A percentile compares a stretch with the other conserved stretches of the same genome.
These are phyloP conservation scores for Arthrobotrys iridis DNA, from an alignment of 2,329 filamentous ascomycete species.

Conservation along the genomic window DNA sequence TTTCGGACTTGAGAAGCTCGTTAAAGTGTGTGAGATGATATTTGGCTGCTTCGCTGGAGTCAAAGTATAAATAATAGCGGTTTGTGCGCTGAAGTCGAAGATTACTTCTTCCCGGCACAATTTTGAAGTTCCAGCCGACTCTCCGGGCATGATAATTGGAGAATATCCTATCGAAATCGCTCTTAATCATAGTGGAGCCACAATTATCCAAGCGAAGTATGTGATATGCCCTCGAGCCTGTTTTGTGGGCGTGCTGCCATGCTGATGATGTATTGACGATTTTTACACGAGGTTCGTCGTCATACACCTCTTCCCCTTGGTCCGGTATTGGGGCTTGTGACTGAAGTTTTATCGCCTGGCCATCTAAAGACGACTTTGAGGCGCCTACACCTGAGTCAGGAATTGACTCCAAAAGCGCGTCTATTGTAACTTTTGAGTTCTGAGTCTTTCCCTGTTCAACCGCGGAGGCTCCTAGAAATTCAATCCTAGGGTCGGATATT, in stretches of 20 bases:
- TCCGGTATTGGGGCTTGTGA: neutral
- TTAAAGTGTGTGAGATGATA: conserved; percentile 28
- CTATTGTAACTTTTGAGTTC: conserved; percentile 34
- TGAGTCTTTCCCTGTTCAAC: neutral
- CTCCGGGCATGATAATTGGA: conserved; percentile 33
- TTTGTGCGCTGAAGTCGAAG: conserved; percentile 4
- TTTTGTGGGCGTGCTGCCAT: conserved; percentile 20
- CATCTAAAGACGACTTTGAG: neutral
- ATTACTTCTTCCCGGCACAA: conserved; percentile 16
- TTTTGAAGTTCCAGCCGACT: conserved; percentile 11
- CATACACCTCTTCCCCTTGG: neutral
- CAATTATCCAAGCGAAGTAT: conserved; percentile 34
- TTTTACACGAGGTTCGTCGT: conserved; percentile 1
- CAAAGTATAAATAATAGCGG: conserved; percentile 42
- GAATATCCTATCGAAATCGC: conserved; percentile 45
- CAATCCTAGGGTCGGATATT: neutral
- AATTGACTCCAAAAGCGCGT: conserved; percentile 39
- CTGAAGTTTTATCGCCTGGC: neutral
- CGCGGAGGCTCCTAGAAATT: neutral
- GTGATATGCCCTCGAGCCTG: neutral
- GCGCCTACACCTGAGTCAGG: neutral
- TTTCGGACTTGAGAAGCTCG: neutral
- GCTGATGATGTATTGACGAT: conserved; percentile 1
- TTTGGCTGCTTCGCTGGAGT: conserved; percentile 11
- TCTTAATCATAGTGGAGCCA: conserved; percentile 39